Evolutionary conservation across 805 yeast genomes (phyloP), one percentile per base, ranked within the genome.

Genomic region (Wickerhamiella alocasiicola): DNA sequence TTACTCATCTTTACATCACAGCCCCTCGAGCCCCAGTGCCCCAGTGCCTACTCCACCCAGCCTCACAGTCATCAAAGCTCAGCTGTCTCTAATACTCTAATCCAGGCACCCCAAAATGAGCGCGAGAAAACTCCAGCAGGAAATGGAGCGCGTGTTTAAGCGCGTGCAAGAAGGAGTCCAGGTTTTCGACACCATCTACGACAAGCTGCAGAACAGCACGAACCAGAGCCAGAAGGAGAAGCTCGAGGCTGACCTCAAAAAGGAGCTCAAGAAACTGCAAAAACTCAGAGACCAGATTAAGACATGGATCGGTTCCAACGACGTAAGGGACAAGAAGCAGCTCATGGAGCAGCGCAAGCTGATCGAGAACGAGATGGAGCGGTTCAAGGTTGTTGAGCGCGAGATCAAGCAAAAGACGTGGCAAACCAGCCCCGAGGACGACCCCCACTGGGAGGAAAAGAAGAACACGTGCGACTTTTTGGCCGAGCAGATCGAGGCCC

Each of bases 201-300:
- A 83, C 31, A 88, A 88, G 62, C 74, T 88, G 29, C 79, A 76
- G 60, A 70, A 71, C 38, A 75, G 93, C 36, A 87, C 84, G 47
- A 80, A 80, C 52, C 80, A 74, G 49, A 76, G 94, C 2, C 95
- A 87, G 58, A 81, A 88, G 64, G 97, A 88, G 58, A 88, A 88
- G 60, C 69, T 91, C 44, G 98, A 91, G 59, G 48, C 55, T 46
- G 98, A 88, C 57, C 67, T 88, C 56, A 87, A 91, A 64, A 78
- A 91, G 54, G 97, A 91, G 60, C 87, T 91, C 61, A 88, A 91
- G 62, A 88, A 85, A 60, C 68, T 88, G 44, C 98, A 88, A 58
- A 75, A 95, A 57, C 76, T 80, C 52, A 72, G 97, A 57, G 98
- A 88, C 60, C 97, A 85, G 64, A 82, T 88, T 53, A 88, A 88